These are phyloP conservation scores for Claviceps sp. DNA, from an alignment of 2,329 filamentous ascomycete genomes.

Conservation along the genomic window DNA sequence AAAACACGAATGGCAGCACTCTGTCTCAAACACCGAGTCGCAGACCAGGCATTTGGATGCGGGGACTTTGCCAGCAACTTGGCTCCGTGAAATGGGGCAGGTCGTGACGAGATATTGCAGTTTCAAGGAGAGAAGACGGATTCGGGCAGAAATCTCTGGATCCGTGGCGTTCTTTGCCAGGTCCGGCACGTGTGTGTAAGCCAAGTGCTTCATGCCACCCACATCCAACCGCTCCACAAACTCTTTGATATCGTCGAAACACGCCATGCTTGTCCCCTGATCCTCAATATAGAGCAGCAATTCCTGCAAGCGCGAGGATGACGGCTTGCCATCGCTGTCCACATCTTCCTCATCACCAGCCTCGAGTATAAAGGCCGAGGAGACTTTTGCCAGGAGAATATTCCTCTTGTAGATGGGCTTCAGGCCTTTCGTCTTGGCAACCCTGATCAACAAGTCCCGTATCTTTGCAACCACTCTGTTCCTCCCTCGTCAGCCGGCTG, in stretches of 20 bases:
- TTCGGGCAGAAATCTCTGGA: constrained; percentile 12
- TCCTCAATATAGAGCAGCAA: constrained; percentile 24
- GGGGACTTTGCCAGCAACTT: constrained; percentile 10
- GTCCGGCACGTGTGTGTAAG: constrained; percentile 21
- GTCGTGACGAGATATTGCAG: constrained; percentile 32
- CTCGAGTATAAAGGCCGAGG: constrained; percentile 22
- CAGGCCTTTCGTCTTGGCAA: constrained; percentile 16
- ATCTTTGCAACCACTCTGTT: constrained; percentile 15
- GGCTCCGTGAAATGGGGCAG: constrained; percentile 16
- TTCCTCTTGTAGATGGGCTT: constrained; percentile 27
- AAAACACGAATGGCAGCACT: constrained; percentile 13
- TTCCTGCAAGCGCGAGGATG: constrained; percentile 19
- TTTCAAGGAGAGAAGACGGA: constrained; percentile 26
- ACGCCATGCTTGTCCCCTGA: constrained; percentile 23
- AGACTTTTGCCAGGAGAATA: constrained; percentile 24
- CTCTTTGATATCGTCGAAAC: constrained; percentile 33
- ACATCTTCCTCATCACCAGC: constrained; percentile 18
- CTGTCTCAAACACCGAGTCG: constrained; percentile 8
- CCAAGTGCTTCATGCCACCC: constrained; percentile 26
- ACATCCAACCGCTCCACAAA: constrained; percentile 29
- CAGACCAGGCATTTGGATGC: constrained; percentile 14
- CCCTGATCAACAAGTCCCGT: constrained; percentile 17
- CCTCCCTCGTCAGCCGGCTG: constrained; percentile 5
- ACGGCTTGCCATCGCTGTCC: constrained; percentile 13
- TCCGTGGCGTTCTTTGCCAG: constrained; percentile 17